A percentile compares a stretch with the other conserved stretches of the same genome.
phyloP scores from a whole-genome alignment of 2,329 filamentous ascomycete species.

The Trichoderma citrinoviride region DNA sequence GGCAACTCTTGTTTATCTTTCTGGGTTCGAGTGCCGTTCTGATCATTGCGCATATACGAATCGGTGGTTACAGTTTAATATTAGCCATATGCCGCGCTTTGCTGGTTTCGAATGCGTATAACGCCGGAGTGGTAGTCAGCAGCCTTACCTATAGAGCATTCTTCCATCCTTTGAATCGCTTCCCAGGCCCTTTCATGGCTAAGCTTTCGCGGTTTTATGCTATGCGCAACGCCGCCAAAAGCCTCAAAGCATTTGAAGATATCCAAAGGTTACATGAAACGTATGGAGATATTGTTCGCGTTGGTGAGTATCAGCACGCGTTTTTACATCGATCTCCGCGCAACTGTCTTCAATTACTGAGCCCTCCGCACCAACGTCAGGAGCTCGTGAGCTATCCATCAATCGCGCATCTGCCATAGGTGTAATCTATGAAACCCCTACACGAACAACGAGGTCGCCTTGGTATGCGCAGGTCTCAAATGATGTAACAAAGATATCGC shows the following conservation, averaged over 20 bases:
- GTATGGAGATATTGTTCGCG: constrained; percentile 10
- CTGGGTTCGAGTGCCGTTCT: neutral
- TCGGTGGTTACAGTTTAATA: neutral
- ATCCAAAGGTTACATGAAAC: constrained; percentile 26
- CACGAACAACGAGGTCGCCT: neutral
- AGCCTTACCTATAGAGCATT: constrained; percentile 26
- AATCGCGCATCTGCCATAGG: constrained; percentile 3
- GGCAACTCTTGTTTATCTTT: neutral
- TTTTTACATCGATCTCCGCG: too few species aligned
- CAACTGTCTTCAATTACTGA: neutral
- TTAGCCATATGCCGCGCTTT: neutral
- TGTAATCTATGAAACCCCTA: neutral
- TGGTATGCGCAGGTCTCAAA: constrained; percentile 19
- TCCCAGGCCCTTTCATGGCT: constrained; percentile 31
- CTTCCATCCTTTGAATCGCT: constrained; percentile 31
- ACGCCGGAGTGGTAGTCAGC: constrained; percentile 24
- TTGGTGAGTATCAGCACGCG: neutral
- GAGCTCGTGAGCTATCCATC: constrained; percentile 7
- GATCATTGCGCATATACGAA: neutral
- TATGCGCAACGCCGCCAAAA: neutral
- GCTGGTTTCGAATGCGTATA: neutral
- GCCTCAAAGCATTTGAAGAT: constrained; percentile 19
- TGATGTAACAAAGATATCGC: constrained; percentile 35
- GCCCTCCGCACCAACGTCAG: neutral
- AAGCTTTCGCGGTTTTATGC: constrained; percentile 2